Evolutionary conservation across 2,329 filamentous ascomycete genomes (phyloP), one percentile per base, ranked within the genome.

Genomic region (Cryphonectria radicalis): DNA sequence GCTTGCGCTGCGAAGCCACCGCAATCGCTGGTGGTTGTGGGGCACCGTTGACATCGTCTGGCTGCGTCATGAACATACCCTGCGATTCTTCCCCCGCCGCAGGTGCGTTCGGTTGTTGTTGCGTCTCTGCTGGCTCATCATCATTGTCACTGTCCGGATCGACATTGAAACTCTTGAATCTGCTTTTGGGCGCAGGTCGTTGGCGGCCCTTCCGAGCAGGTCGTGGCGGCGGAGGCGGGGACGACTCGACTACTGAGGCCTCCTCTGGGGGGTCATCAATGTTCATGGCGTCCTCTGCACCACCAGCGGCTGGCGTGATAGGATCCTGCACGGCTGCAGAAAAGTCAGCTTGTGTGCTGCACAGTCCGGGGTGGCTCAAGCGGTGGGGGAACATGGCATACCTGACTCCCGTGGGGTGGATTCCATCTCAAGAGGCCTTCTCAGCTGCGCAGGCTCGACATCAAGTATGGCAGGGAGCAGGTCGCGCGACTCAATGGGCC

Each of bases 401-500:
- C 76, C 69, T 63, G 77, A 68, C n/a, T 64, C 74, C 71, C 68
- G 70, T 69, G 75, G 79, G 74, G 75, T 80, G 66, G 75, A 78
- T 71, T 84, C 85, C 57, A 88, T 81, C 74, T 91, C 86, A 3
- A 97, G 86, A 7, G 90, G 87, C 53, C 90, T 88, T 71, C 93
- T 90, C 28, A 98, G 84, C 60, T 88, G 86, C 72, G 87, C 89
- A 8, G 93, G 89, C 81, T 98, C 91, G 66, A 92, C 92, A n/a
- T 85, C 90, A 40, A 98, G 82, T 63, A 99, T 96, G 1, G 93
- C 93, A 79, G 97, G 94, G 2, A 99, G 85, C 73, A 99, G 97
- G 76, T 98, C 95, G 71, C 92, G 94, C 77, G 98, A 94, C 75
- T 95, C 90, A 68, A 98, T 91, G 2, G 94, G 90, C 4, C 94